Percentiles rank a stretch among this genome's conserved stretches.
phyloP scores from a whole-genome alignment of 257 asterid species.

The Capsicum rhomboideum region DNA sequence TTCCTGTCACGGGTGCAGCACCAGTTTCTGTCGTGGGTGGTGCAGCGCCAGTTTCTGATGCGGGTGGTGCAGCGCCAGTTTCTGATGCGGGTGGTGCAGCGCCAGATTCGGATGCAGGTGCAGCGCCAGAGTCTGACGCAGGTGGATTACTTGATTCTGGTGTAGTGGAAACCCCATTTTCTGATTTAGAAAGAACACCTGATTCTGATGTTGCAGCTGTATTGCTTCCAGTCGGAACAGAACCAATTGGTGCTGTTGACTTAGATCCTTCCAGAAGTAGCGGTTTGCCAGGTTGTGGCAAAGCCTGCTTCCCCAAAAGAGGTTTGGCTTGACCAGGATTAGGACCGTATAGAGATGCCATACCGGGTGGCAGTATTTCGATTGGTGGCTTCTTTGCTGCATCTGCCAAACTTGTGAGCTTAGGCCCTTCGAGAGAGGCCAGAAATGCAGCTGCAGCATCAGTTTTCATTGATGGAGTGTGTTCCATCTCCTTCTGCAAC shows the following conservation, averaged over 20 bases:
- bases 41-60: slow-evolving; percentile 13
- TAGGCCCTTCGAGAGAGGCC: slow-evolving; percentile 94
- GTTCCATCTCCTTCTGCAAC: slow-evolving; percentile 82
- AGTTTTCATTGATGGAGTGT: slow-evolving; percentile 58
- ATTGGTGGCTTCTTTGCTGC: slow-evolving; percentile 93
- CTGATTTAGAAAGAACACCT: slow-evolving; percentile 7
- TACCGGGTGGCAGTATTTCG: slow-evolving; percentile 92
- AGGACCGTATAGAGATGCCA: slow-evolving; percentile 94
- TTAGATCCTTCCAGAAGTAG: slow-evolving; percentile 59
- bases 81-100: slow-evolving; percentile 29
- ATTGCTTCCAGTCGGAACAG: slow-evolving; percentile 24
- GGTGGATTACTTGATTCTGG: slow-evolving; percentile 27
- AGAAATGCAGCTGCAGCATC: slow-evolving; percentile 94
- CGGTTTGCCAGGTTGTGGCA: slow-evolving; percentile 39
- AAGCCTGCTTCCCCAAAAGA: slow-evolving; percentile 34
- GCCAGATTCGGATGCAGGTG: slow-evolving; percentile 17
- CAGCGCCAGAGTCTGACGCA: slow-evolving; percentile 4
- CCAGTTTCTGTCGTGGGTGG: slow-evolving; percentile 18
- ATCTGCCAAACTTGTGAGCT: slow-evolving; percentile 87
- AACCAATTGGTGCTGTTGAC: slow-evolving; percentile 25
- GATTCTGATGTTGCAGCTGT: slow-evolving; percentile 21
- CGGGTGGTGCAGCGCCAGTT: slow-evolving; percentile 16
- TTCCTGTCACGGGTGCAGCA: slow-evolving; percentile 16
- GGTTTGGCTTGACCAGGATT: slow-evolving; percentile 70
- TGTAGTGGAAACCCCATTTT: slow-evolving; percentile 7